phyloP scores from a whole-genome alignment of 1,284 basidiomycete genomes.

The Cutaneotrichosporon mucoides region DNA sequence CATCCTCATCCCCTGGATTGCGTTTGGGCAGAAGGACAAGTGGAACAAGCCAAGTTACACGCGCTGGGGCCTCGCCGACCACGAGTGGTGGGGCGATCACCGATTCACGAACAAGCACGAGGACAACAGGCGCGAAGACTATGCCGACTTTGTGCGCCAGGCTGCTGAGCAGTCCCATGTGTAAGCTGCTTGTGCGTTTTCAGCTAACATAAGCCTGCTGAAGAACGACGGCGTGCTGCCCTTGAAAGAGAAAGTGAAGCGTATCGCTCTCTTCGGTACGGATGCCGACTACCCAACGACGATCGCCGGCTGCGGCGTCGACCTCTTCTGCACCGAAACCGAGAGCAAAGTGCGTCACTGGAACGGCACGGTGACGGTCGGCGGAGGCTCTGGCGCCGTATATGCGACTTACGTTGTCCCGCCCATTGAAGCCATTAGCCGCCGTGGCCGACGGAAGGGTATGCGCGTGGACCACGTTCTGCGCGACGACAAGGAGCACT shows the following conservation, averaged over 20 bases:
- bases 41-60: constrained; percentile 55
- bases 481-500: constrained; percentile 35
- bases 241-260: constrained; percentile 21
- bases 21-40: constrained; percentile 56
- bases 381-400: constrained; percentile 42
- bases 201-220: constrained; percentile 6
- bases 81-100: constrained; percentile 25
- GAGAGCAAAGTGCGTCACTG: constrained; percentile 29
- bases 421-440: constrained; percentile 43
- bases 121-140: constrained; percentile 28
- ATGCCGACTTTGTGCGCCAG: constrained; percentile 33
- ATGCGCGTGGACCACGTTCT: constrained; percentile 42
- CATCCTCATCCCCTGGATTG: constrained; percentile 61
- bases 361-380: constrained; percentile 47
- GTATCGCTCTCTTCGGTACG: constrained; percentile 43
- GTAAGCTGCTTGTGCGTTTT: constrained; percentile 16
- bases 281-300: constrained; percentile 43
- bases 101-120: constrained; percentile 34
- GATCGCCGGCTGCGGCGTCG: constrained; percentile 38
- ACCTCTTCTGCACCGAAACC: constrained; percentile 38
- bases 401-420: constrained; percentile 45
- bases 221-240: constrained; percentile 36
- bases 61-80: constrained; percentile 41
- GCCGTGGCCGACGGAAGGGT: constrained; percentile 28
- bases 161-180: constrained; percentile 43